A percentile compares a stretch with the other conserved stretches of the same genome.
phyloP scores from a whole-genome alignment of 495 filamentous ascomycete genomes.

The Podospora pseudoanserina region DNA sequence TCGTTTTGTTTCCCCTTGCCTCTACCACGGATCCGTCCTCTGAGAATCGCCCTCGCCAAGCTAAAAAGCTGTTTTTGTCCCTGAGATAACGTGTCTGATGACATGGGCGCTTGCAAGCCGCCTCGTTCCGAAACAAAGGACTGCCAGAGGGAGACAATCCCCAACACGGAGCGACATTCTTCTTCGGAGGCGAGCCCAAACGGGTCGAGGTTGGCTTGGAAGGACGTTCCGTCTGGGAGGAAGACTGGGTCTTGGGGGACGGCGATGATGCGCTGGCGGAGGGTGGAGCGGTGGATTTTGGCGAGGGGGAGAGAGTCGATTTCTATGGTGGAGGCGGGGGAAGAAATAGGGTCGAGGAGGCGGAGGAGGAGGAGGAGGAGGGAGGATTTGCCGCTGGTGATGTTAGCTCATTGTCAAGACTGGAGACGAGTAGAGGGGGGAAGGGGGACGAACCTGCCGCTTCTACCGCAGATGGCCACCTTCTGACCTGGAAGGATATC shows the following conservation, averaged over 20 bases:
- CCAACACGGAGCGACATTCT: conserved; percentile 46
- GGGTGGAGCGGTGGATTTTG: conserved; percentile 17
- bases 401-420: neutral
- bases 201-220: conserved; percentile 44
- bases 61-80: conserved; percentile 65
- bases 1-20: conserved; percentile 12
- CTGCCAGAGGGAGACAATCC: conserved; percentile 46
- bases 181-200: conserved; percentile 28
- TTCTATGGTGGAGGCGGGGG: conserved; percentile 43
- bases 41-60: conserved; percentile 58
- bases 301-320: conserved; percentile 22
- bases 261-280: conserved; percentile 27
- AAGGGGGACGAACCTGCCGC: conserved; percentile 17
- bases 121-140: conserved; percentile 48
- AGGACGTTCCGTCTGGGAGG: conserved; percentile 45
- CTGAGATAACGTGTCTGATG: conserved; percentile 50
- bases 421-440: neutral
- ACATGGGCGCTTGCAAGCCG: conserved; percentile 50
- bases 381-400: conserved; percentile 71
- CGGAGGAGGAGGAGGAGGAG: conserved; percentile 89
- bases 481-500: conserved; percentile 23
- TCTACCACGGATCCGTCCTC: conserved; percentile 27
- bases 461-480: conserved; percentile 28
- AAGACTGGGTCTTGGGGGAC: conserved; percentile 58
- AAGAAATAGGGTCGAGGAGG: conserved; percentile 66